These are phyloP conservation scores for Eucalyptus leucophloia DNA, from an alignment of 345 rosid genomes.

Conservation along the genomic window DNA sequence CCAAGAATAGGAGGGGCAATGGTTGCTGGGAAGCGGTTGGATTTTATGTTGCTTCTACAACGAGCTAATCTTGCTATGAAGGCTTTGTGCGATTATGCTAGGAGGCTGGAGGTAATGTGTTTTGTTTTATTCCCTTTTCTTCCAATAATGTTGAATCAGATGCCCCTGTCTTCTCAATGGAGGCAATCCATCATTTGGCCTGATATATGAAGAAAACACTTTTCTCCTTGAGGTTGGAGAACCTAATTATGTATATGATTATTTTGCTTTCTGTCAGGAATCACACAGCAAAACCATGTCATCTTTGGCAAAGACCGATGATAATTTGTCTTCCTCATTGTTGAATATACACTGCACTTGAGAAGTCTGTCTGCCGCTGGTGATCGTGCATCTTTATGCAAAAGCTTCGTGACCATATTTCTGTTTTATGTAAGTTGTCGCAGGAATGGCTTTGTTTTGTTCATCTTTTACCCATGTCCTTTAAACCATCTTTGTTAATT, in stretches of 20 bases:
- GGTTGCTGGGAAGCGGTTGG: conserved; percentile 14
- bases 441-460: conserved; percentile 50
- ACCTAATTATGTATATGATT: background rate
- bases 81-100: conserved; percentile 41
- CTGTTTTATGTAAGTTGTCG: conserved; percentile 84
- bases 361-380: conserved; percentile 64
- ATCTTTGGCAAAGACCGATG: conserved; percentile 54
- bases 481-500: background rate
- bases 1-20: conserved; percentile 33
- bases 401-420: conserved; percentile 82
- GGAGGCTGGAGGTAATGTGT: conserved; percentile 49
- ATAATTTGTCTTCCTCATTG: conserved; percentile 72
- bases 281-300: conserved; percentile 50
- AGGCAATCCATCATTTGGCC: background rate
- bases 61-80: conserved; percentile 60
- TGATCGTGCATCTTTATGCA: conserved; percentile 96
- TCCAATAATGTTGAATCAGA: background rate
- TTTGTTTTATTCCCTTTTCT: background rate
- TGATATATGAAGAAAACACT: background rate
- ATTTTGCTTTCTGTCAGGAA: conserved; percentile 27
- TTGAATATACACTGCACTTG: conserved; percentile 62
- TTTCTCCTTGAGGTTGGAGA: background rate
- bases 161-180: background rate
- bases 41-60: conserved; percentile 44
- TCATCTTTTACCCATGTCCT: background rate